phyloP scores from a whole-genome alignment of 2,329 filamentous ascomycete genomes.

The Colletotrichum salicis region DNA sequence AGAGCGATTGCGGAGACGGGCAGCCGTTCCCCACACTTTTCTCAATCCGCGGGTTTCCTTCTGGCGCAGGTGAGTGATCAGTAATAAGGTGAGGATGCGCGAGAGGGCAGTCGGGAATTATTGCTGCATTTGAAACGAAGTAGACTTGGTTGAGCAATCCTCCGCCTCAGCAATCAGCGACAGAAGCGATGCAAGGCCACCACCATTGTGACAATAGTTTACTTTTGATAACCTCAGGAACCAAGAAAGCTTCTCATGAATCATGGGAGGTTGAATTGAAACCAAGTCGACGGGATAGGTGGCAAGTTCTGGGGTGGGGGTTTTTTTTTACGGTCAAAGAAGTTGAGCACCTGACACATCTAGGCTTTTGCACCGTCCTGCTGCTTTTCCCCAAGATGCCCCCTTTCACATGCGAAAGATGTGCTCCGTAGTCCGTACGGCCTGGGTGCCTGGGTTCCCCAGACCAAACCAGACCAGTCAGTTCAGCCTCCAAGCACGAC shows the following conservation, averaged over 20 bases:
- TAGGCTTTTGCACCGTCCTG: background rate
- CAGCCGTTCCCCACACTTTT: background rate
- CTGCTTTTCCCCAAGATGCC: background rate
- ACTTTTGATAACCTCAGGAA: background rate
- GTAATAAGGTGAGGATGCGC: slow-evolving; percentile 6
- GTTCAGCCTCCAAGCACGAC: background rate
- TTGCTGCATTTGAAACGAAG: slow-evolving; percentile 29
- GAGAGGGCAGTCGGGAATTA: slow-evolving; percentile 25
- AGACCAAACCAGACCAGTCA: slow-evolving; percentile 8
- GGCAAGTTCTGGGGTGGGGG: slow-evolving; percentile 3
- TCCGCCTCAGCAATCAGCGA: background rate
- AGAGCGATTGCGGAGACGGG: slow-evolving; percentile 19
- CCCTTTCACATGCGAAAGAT: slow-evolving; percentile 29
- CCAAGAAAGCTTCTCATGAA: slow-evolving; percentile 24
- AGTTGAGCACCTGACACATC: slow-evolving; percentile 11
- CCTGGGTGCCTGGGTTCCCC: background rate
- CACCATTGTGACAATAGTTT: background rate
- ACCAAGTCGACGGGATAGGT: slow-evolving; percentile 15
- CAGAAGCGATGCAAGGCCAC: background rate
- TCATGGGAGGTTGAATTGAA: slow-evolving; percentile 28
- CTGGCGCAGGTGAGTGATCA: background rate
- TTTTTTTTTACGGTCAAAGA: background rate
- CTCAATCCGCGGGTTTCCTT: background rate
- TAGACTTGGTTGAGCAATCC: background rate
- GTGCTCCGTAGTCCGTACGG: background rate